Base-by-base conservation (phyloP, 805 yeast genomes). In the Lachancea mirantina region DNA sequence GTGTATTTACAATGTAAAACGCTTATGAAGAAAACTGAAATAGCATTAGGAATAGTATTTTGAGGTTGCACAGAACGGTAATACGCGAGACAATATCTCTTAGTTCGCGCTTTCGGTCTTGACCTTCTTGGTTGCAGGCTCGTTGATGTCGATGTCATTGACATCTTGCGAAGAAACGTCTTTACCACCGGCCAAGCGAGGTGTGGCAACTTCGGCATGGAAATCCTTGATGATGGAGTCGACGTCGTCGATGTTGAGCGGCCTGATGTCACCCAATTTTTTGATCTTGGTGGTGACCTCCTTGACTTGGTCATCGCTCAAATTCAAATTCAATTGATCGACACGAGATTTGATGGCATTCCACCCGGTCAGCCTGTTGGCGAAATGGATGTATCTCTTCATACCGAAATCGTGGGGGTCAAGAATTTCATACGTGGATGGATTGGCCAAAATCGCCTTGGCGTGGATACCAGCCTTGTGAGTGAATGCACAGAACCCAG, bases 381-480 rank as follows among this genome's bases (percentile, higher is more conserved):
- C 97, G 61, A 89, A 92, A 64, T 92, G 98, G 57, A 89, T 89
- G 62, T 89, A 89, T 59, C 98, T 78, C 36, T 94, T 78, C 58
- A 89, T 75, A 59, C 98, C 98, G 55, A 89, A 89, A 65, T 89
- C 98, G 18, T 81, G 67, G 36, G 98, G 98, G 59, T 82, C 82
- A 59, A 89, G 72, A 55, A 89, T 89, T 70, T 89, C 98, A 62
- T 89, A 89, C n/a, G 97, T 92, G 28, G 96, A 85, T 42, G 98
- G 98, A 67, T 89, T 92, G 38, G 98, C 98, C 46, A 89, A 74
- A 49, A 89, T 89, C 37, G 97, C 97, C 72, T 92, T 89, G 52
- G 98, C 97, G 62, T 89, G 98, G 59, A 89, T 88, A 64, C 98
- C 98, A 38, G 98, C 98, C 73, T 89, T 89, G 70, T 89, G 98